These are phyloP conservation scores for Casuarina glauca DNA, from an alignment of 306 rosid species.

Conservation along the genomic window DNA sequence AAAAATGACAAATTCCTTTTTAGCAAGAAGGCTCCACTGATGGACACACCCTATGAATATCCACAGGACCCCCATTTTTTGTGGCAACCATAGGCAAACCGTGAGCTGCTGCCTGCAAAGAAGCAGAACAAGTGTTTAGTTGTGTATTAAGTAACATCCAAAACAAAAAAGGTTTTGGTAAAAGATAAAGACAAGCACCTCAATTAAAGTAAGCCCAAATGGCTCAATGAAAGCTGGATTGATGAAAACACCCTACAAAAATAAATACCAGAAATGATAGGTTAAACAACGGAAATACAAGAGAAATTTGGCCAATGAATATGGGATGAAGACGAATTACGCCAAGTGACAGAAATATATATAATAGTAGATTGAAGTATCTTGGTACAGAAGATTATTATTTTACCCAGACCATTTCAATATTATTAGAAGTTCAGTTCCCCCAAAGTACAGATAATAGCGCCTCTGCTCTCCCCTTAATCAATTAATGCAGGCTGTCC, in stretches of 20 bases:
- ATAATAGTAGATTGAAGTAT: too few relatives aligned
- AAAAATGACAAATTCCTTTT: background rate
- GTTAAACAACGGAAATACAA: background rate
- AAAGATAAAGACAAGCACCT: constrained; percentile 33
- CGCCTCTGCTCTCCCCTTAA: background rate
- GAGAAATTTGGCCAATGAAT: background rate
- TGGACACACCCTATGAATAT: constrained; percentile 49
- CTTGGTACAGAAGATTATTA: background rate
- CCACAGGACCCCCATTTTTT: constrained; percentile 62
- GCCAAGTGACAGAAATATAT: background rate
- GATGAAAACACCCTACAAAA: constrained; percentile 58
- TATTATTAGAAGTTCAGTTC: background rate
- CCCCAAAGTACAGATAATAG: background rate
- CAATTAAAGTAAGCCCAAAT: constrained; percentile 62
- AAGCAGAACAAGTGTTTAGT: constrained; percentile 1
- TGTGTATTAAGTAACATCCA: constrained; percentile 8
- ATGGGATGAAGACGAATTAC: background rate
- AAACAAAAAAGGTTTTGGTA: constrained; percentile 1
- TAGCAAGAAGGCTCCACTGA: constrained; percentile 18
- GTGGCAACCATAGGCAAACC: constrained; percentile 67
- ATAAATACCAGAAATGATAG: constrained; percentile 1
- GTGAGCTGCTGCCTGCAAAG: constrained; percentile 59
- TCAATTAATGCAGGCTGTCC: background rate
- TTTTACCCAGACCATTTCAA: background rate
- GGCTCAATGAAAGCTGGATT: constrained; percentile 69